Base-by-base conservation (phyloP, 306 rosid genomes). In the Fragaria iinumae region DNA sequence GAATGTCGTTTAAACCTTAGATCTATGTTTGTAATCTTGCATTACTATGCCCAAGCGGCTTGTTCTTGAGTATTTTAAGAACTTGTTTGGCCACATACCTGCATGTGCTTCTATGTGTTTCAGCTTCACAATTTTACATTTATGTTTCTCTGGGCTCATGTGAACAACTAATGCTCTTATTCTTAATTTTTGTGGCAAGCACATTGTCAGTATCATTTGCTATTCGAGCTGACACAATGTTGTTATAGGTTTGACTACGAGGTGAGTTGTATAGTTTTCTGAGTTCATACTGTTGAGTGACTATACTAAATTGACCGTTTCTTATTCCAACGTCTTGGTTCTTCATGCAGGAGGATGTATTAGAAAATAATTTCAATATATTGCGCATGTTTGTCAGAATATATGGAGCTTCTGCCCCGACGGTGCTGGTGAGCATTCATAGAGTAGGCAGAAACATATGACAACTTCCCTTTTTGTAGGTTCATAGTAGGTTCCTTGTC, bases 221-320 rank as follows among this genome's bases (percentile, higher is more conserved):
- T 36, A 48, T 84, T 81, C 45, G 74, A 81, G 75, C 50, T 82
- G 84, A 76, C 62, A 34, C 77, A 71, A 29, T 79, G 79, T 77
- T 77, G 39, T 77, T 78, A 83, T 86, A 94, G 98, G 90, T 91
- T 90, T 87, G 98, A 94, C 88, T 91, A 94, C 43, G 98, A 94
- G 95, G 98, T 89, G 80, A 86, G 86, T 76, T 81, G 76, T 57
- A 23, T 59, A 50, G 57, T 52, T 29, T 72, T 2, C 23, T 12
- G 14, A 32, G n/a, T 41, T 45, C 27, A 21, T 73, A 55, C 76
- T 23, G 39, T 41, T 38, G 2, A 38, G 41, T 38, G 41, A 36
- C 20, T 23, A 41, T 20, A 20, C 27, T 44, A 47, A 8, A 12
- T 76, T 56, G 57, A 18, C 45, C 3, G 2, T 43, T 34, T 44